Base-by-base conservation (phyloP, 371 early-diverging fungal genomes). In the Conidiobolus incongruus region DNA sequence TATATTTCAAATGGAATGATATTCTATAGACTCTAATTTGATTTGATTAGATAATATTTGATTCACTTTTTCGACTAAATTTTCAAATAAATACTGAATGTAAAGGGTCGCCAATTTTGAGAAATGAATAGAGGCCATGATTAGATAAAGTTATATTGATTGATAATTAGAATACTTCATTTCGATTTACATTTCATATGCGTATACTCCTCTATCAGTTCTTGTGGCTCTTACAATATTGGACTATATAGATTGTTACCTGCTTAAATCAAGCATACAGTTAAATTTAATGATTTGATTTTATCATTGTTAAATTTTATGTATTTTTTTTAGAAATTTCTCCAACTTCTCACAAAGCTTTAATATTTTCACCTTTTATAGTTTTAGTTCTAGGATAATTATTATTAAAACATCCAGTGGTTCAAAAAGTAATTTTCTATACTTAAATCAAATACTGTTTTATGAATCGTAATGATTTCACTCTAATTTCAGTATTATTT, bases 171-270 rank as follows among this genome's bases (percentile, higher is more conserved):
- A n/a, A n/a, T n/a, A 37, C 49, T 45, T 47, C 24, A 83, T 52
- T 1, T 88, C 79, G 19, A 93, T 74, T 1, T 99, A 75, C 46
- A 95, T 88, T 22, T 95, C 89, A 22, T 85, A 87, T 21, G 99
- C 99, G 56, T 95, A 96, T 0, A 99, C 99, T 11, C 99, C 99
- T 62, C 98, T 98, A 58, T 99, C 99, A 0, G 99, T 99, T 21
- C 99, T 67, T 2, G 95, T 96, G 2, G 91, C 78, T 40, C 99
- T 62, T 65, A 63, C 61, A 53, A 86, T 66, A 22, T 67, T 63
- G 4, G 20, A 12, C 15, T 38, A 7, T 17, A 5, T 20, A 7
- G 20, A 5, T 16, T 28, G 8, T 7, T n/a, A n/a, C n/a, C n/a
- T n/a, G n/a, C n/a, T n/a, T n/a, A n/a, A 4, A 24, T 12, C 26